phyloP scores from a whole-genome alignment of 169 alveolate species.

The Plasmodium malariae region DNA sequence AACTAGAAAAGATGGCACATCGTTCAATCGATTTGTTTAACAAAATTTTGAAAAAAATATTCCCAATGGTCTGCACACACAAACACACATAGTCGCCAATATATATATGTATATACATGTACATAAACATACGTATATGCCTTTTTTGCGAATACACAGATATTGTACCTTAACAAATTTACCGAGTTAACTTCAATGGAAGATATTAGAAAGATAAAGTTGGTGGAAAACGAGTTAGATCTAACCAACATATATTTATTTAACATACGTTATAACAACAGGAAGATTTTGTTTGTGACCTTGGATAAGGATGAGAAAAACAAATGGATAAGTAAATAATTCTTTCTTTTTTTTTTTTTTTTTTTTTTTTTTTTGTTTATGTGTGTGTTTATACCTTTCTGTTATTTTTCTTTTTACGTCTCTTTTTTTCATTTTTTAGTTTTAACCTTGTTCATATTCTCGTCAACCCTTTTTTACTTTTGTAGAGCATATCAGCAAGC shows the following conservation, averaged over 20 bases:
- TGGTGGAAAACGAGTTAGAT: constrained; percentile 50
- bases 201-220: constrained; percentile 48
- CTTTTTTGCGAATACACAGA: constrained; percentile 17
- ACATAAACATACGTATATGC: neutral
- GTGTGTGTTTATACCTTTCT: neutral
- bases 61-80: too few species aligned
- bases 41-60: too few species aligned
- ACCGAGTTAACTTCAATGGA: constrained; percentile 74
- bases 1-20: too few species aligned
- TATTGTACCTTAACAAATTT: constrained; percentile 57
- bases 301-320: constrained; percentile 57
- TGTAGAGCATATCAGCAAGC: constrained; percentile 63
- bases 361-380: neutral
- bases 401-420: neutral
- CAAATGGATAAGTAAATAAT: constrained; percentile 62
- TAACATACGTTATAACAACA: constrained; percentile 41
- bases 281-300: constrained; percentile 64
- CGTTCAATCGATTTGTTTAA: too few species aligned
- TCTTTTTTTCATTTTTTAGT: too few species aligned
- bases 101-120: neutral
- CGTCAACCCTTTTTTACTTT: too few species aligned
- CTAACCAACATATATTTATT: constrained; percentile 39
- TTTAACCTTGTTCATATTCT: too few species aligned
- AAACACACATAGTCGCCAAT: too few species aligned
- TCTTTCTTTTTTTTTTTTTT: constrained; percentile 6